Conservation (phyloP, 345 rosid species). For the Lenwebbia sp. region DNA sequence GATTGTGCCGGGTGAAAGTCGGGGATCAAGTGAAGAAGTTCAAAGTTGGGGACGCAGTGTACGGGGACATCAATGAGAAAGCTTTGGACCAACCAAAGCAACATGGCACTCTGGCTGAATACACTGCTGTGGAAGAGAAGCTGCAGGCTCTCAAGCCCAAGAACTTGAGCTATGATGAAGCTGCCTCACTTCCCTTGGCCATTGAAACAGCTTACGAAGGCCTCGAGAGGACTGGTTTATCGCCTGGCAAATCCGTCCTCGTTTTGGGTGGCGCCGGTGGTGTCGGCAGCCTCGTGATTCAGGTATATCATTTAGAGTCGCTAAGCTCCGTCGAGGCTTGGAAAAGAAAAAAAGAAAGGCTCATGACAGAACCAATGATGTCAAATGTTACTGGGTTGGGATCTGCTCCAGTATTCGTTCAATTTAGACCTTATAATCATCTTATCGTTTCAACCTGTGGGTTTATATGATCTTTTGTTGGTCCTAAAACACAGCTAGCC, state of each 20-base stretch:
- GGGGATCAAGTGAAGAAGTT: conserved; percentile 47
- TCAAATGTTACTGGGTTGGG: not conserved
- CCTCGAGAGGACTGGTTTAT: conserved; percentile 52
- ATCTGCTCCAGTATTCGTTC: not conserved
- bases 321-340: not conserved
- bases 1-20: conserved; percentile 23
- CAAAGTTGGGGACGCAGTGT: not conserved
- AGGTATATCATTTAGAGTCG: conserved; percentile 22
- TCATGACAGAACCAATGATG: not conserved
- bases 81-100: conserved; percentile 57
- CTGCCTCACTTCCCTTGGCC: conserved; percentile 73
- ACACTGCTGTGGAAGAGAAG: conserved; percentile 43
- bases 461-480: too few relatives aligned
- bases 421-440: not conserved
- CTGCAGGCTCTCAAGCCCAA: not conserved
- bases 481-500: conserved; percentile 35
- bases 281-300: conserved; percentile 78
- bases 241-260: conserved; percentile 68
- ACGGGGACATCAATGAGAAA: conserved; percentile 33
- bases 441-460: too few relatives aligned
- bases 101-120: conserved; percentile 66
- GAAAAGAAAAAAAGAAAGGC: not conserved
- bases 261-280: conserved; percentile 79
- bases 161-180: conserved; percentile 30
- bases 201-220: conserved; percentile 77